Percentiles rank a stretch among this genome's conserved stretches.
These are phyloP conservation scores for Solanum pimpinellifolium DNA, from an alignment of 257 asterid species.

Conservation along the genomic window DNA sequence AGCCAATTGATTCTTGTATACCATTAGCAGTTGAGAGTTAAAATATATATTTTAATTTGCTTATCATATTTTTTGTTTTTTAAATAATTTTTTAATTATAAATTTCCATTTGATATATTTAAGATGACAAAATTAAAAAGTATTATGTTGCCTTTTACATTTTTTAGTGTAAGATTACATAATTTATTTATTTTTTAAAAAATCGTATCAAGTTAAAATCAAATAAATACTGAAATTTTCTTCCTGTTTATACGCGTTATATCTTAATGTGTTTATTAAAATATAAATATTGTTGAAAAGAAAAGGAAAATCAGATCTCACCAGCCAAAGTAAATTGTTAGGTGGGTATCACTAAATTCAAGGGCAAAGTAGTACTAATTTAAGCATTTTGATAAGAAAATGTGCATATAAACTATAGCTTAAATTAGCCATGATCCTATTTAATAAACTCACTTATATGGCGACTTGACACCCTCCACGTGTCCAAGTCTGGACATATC, in stretches of 20 bases:
- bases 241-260: neutral
- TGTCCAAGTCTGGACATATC: neutral
- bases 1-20: neutral
- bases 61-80: neutral
- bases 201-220: fast-evolving
- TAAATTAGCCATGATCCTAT: neutral
- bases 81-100: no score
- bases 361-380: neutral
- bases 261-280: neutral
- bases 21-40: neutral
- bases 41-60: neutral
- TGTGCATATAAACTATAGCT: neutral
- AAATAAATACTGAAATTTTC: neutral
- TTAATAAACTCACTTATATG: neutral
- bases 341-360: neutral
- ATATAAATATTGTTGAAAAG: neutral
- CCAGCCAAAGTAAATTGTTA: neutral
- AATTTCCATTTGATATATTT: fast-evolving
- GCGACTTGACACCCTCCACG: neutral
- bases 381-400: neutral
- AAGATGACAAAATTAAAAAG: no score
- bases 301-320: neutral
- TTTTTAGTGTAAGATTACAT: no score
- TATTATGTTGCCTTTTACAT: no score
- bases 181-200: no score